These are phyloP conservation scores for Umbelopsis sp. DNA, from an alignment of 371 early-diverging fungal genomes.

Conservation along the genomic window DNA sequence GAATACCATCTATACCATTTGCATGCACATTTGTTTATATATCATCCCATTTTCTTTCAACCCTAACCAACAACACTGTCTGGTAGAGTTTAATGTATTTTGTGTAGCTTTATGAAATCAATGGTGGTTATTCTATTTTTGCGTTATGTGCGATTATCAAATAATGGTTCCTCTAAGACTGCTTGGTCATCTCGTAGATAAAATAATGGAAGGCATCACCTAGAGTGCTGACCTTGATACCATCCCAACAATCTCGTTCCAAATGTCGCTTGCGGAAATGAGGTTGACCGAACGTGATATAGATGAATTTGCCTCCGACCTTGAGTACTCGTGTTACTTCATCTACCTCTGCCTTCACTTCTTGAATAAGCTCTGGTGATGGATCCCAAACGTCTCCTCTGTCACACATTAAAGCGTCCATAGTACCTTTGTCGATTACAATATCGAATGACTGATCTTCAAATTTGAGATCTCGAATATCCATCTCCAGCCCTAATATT, in stretches of 20 bases:
- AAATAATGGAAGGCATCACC: conserved; percentile 81
- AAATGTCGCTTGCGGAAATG: conserved; percentile 83
- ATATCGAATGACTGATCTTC: conserved; percentile 67
- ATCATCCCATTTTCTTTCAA: not conserved
- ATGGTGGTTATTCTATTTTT: not conserved
- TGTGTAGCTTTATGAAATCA: not conserved
- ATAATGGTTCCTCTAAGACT: conserved; percentile 19
- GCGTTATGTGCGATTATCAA: not conserved
- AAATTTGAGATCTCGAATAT: conserved; percentile 72
- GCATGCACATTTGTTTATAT: not conserved
- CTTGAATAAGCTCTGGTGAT: conserved; percentile 64
- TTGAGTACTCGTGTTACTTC: conserved; percentile 80
- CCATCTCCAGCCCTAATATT: conserved; percentile 74
- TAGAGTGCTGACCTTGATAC: conserved; percentile 62
- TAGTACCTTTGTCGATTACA: conserved; percentile 85
- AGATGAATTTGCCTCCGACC: conserved; percentile 77
- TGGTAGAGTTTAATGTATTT: not conserved
- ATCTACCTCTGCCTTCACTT: conserved; percentile 72
- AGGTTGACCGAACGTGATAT: conserved; percentile 92
- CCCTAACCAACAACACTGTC: not conserved
- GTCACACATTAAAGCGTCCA: conserved; percentile 86
- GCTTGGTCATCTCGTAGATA: conserved; percentile 60
- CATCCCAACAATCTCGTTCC: conserved; percentile 68
- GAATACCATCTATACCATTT: not conserved
- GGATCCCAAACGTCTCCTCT: conserved; percentile 91